Evolutionary conservation across 2,329 filamentous ascomycete genomes (phyloP).

Genomic region (Venturia nashicola): DNA sequence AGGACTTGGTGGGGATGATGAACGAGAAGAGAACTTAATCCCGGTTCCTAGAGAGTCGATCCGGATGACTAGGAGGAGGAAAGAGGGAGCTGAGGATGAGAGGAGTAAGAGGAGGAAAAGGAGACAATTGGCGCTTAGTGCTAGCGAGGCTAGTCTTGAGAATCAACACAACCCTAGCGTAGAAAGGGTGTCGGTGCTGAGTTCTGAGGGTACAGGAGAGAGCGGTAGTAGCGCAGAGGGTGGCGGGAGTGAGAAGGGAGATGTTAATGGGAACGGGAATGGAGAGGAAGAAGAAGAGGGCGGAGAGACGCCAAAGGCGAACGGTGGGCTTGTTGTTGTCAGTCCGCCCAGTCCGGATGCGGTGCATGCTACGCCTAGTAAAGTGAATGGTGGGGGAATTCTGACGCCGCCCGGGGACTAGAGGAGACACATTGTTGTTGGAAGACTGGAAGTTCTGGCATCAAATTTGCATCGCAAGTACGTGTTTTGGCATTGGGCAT

Average conservation of each 20-base stretch:
- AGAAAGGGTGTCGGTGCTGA: neutral
- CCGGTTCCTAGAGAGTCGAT: neutral
- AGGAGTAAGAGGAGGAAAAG: neutral
- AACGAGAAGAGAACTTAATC: conserved; percentile 24
- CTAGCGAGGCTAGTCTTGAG: conserved; percentile 6
- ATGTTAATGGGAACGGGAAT: neutral
- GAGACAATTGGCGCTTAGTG: conserved; percentile 2
- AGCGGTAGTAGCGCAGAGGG: neutral
- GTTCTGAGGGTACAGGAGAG: neutral
- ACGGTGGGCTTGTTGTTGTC: neutral
- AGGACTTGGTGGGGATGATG: conserved; percentile 54
- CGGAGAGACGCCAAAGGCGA: conserved; percentile 1
- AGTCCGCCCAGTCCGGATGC: conserved; percentile 2
- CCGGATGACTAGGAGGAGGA: conserved; percentile 1
- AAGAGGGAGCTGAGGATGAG: conserved; percentile 3
- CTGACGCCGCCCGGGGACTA: conserved; percentile 5
- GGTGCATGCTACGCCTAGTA: neutral
- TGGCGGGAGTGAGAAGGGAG: neutral
- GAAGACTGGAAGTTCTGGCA: neutral
- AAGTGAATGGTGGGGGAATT: neutral
- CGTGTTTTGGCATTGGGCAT: neutral
- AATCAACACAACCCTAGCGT: neutral
- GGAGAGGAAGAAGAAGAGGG: conserved; percentile 2
- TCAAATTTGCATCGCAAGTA: neutral
- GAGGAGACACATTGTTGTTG: neutral